A percentile compares a stretch with the other conserved stretches of the same genome.
These are phyloP conservation scores for Mucuna pruriens DNA, from an alignment of 306 rosid genomes.

Conservation along the genomic window DNA sequence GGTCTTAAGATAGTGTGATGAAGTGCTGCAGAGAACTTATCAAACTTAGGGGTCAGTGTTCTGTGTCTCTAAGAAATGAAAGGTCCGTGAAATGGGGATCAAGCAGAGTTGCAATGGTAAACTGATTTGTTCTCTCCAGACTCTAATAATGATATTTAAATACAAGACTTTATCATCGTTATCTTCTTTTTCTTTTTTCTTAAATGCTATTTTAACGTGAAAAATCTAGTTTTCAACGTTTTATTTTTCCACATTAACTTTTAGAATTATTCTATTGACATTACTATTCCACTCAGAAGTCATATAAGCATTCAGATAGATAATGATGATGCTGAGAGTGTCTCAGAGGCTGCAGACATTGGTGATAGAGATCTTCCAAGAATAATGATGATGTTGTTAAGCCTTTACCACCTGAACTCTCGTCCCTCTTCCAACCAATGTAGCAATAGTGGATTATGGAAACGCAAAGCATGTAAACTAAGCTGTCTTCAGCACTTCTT, in stretches of 20 bases:
- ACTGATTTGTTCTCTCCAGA: too few species aligned
- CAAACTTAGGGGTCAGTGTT: conserved; percentile 93
- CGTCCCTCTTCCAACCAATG: conserved; percentile 42
- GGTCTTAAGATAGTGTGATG: conserved; percentile 71
- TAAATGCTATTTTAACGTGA: too few species aligned
- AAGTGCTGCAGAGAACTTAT: conserved; percentile 73
- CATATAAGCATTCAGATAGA: conserved; percentile 34
- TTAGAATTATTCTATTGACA: too few species aligned
- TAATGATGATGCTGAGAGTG: conserved; percentile 43
- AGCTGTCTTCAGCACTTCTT: neutral
- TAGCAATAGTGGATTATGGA: conserved; percentile 32
- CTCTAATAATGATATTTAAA: too few species aligned
- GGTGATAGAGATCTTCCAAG: conserved; percentile 71
- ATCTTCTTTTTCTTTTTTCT: too few species aligned
- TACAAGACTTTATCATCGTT: too few species aligned
- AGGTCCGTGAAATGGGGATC: conserved; percentile 83
- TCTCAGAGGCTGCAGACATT: conserved; percentile 45
- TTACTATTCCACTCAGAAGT: too few species aligned
- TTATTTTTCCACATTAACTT: too few species aligned
- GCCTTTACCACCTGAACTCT: neutral
- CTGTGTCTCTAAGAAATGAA: conserved; percentile 72
- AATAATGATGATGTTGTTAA: conserved; percentile 41
- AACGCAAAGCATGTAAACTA: conserved; percentile 54
- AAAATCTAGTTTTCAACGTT: too few species aligned
- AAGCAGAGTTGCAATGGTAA: conserved; percentile 78